A percentile compares a stretch with the other conserved stretches of the same genome.
Conservation (phyloP, 805 yeast species). For the Candida ulmi region DNA sequence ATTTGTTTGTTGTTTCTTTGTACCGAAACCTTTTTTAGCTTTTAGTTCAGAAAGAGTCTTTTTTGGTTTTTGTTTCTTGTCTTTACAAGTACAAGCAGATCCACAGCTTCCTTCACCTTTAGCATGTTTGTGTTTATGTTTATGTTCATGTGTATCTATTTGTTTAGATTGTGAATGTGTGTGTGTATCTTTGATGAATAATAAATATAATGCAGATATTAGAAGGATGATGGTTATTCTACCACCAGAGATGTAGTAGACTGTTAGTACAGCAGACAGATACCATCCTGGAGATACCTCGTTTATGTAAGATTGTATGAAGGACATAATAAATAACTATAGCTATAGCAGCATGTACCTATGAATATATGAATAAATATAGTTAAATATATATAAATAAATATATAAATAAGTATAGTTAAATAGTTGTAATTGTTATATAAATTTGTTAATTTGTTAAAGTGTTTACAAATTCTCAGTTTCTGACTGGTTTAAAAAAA, state of each 20-base stretch:
- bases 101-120: slow-evolving; percentile 24
- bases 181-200: slow-evolving; percentile 16
- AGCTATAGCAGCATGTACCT: no score
- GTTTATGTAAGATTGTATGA: not conserved
- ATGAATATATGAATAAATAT: no score
- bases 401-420: no score
- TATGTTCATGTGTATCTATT: slow-evolving; percentile 8
- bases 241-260: slow-evolving; percentile 29
- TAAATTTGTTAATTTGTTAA: no score
- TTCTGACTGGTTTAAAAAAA: slow-evolving; percentile 1
- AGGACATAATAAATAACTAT: no score
- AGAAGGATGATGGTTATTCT: slow-evolving; percentile 29
- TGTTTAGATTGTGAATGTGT: not conserved
- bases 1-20: slow-evolving; percentile 4
- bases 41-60: slow-evolving; percentile 20
- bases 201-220: slow-evolving; percentile 18
- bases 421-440: no score
- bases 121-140: slow-evolving; percentile 19
- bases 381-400: no score
- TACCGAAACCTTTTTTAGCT: slow-evolving; percentile 17
- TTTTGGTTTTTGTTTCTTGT: slow-evolving; percentile 17
- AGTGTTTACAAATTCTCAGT: not conserved
- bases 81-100: slow-evolving; percentile 25
- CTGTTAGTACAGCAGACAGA: slow-evolving; percentile 4
- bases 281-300: slow-evolving; percentile 10